Percentiles rank a stretch among this genome's conserved stretches.
Conservation (phyloP, 129 eudicot genomes). For the Chrysanthemum makinoi region DNA sequence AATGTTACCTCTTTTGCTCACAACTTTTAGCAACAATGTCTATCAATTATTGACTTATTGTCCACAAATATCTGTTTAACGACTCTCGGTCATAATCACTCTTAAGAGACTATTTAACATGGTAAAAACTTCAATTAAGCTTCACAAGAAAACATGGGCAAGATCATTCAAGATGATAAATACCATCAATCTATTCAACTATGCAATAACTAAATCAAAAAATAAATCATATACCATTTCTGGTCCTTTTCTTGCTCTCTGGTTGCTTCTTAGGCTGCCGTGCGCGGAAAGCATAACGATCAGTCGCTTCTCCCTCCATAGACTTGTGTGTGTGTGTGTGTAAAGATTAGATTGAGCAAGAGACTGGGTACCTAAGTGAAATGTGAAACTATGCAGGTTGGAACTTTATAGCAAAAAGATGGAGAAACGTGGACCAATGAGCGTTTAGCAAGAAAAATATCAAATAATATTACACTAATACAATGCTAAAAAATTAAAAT, state of each 20-base stretch:
- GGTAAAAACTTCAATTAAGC: not conserved
- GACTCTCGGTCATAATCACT: constrained; percentile 1
- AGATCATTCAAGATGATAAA: not conserved
- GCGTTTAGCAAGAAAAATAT: not conserved
- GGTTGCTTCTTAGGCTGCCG: not conserved
- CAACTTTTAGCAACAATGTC: not conserved
- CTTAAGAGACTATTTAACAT: not conserved
- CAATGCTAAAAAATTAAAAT: not conserved
- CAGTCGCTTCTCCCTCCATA: not conserved
- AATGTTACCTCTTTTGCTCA: not conserved
- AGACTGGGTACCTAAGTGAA: not conserved
- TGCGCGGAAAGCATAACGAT: not conserved
- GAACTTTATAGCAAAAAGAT: constrained; percentile 7
- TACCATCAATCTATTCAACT: constrained; percentile 2
- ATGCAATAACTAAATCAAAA: not conserved
- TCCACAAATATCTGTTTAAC: not conserved
- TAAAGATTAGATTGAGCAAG: constrained; percentile 11
- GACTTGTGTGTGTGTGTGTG: not conserved
- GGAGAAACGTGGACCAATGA: constrained; percentile 13
- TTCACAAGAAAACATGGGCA: not conserved
- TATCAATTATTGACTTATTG: not conserved
- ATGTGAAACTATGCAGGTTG: not conserved
- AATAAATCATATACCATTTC: constrained; percentile 11
- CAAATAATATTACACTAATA: not conserved
- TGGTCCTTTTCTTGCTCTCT: not conserved